A percentile compares a stretch with the other conserved stretches of the same genome.
Conservation (phyloP, 139 green algal genomes). For the Prasinococcaceae sp. region DNA sequence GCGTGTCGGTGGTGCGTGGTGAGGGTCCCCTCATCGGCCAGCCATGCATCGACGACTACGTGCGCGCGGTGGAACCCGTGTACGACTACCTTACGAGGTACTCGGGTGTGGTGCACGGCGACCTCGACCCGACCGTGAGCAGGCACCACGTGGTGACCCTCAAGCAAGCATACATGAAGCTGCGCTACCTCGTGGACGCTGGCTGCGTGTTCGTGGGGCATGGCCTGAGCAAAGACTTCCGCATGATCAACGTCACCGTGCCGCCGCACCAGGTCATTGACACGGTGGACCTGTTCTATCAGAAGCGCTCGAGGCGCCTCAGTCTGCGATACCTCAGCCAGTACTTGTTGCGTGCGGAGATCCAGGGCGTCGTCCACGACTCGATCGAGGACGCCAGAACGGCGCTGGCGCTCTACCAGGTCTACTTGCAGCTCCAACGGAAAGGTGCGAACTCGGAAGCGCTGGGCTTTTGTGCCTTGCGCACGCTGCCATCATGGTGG, state of each 20-base stretch:
- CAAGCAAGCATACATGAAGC: conserved; percentile 67
- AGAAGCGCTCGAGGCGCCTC: conserved; percentile 69
- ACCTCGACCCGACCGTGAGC: conserved; percentile 44
- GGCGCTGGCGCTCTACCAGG: conserved; percentile 65
- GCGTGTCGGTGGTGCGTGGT: conserved; percentile 68
- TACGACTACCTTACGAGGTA: conserved; percentile 88
- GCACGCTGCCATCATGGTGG: not conserved
- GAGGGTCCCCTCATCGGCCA: conserved; percentile 29
- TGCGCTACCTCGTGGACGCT: conserved; percentile 70
- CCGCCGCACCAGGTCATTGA: conserved; percentile 72
- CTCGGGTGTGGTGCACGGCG: conserved; percentile 30
- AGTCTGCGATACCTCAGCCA: conserved; percentile 74
- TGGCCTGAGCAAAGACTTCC: conserved; percentile 87
- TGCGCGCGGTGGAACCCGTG: conserved; percentile 71
- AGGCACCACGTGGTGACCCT: conserved; percentile 73
- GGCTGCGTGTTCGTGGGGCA: conserved; percentile 84
- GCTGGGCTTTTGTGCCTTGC: not conserved
- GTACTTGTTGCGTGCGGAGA: conserved; percentile 64
- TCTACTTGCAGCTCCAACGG: conserved; percentile 56
- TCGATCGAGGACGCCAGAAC: conserved; percentile 83
- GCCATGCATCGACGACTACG: conserved; percentile 82
- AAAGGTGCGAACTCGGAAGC: conserved; percentile 17
- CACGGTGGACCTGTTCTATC: conserved; percentile 82
- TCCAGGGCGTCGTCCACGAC: conserved; percentile 48
- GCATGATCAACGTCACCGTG: conserved; percentile 88